Evolutionary conservation across 1,139 yeast genomes (phyloP).

Genomic region (Scheffersomyces lignicola): DNA sequence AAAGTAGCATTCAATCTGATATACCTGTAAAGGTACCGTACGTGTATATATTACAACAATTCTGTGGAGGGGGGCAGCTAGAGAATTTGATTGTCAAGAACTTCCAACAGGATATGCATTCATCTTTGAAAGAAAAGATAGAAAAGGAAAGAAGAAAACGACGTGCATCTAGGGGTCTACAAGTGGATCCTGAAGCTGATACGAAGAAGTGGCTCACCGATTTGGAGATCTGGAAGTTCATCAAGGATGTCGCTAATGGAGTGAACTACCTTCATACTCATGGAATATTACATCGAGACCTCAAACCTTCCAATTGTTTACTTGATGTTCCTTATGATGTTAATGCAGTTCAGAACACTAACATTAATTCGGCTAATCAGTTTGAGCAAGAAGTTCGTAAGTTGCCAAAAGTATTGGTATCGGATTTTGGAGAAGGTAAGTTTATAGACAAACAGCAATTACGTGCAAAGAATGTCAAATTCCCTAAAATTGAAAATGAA

Average conservation of each 20-base stretch:
- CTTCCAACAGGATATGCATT: conserved; percentile 21
- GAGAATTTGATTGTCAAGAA: conserved; percentile 60
- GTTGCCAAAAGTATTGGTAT: conserved; percentile 71
- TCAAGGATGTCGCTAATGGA: conserved; percentile 68
- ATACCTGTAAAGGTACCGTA: conserved; percentile 56
- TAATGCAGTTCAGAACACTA: conserved; percentile 9
- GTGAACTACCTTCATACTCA: conserved; percentile 69
- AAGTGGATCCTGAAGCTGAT: conserved; percentile 12
- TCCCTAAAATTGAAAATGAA: conserved; percentile 8
- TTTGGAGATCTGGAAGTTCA: conserved; percentile 57
- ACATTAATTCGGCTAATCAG: conserved; percentile 14
- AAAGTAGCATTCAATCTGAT: conserved; percentile 13
- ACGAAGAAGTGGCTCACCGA: conserved; percentile 27
- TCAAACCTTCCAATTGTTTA: conserved; percentile 86
- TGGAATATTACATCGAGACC: conserved; percentile 80
- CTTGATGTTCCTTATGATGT: conserved; percentile 40
- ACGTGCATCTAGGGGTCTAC: conserved; percentile 13
- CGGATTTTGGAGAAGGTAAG: conserved; percentile 91
- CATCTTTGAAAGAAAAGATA: conserved; percentile 30
- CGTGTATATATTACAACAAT: conserved; percentile 80
- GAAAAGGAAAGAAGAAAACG: conserved; percentile 24
- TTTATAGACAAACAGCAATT: conserved; percentile 48
- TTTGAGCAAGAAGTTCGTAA: conserved; percentile 24
- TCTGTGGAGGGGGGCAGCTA: conserved; percentile 84
- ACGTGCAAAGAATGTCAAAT: conserved; percentile 6